Evolutionary conservation across 169 alveolate species (phyloP), one percentile per base, ranked within the genome.

Genomic region (Cystoisospora suis): DNA sequence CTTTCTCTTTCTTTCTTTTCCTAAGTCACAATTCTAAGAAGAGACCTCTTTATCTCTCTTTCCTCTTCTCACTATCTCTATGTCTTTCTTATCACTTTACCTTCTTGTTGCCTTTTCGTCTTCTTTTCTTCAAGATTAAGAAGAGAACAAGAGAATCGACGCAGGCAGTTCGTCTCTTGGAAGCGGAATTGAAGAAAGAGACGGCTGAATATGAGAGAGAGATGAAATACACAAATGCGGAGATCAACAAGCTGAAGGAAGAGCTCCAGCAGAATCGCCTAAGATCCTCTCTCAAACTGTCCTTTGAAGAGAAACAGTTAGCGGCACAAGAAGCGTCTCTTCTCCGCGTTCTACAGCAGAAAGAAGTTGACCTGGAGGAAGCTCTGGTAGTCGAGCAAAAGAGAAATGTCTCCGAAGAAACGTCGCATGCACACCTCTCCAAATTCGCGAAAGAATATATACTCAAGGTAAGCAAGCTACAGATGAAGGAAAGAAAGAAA

Each of bases 111-210:
- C n/a, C n/a, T n/a, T n/a, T n/a, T n/a, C n/a, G n/a, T n/a, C n/a
- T n/a, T 15, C 77, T 15, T n/a, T n/a, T 27, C 45, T 1, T 12
- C 5, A n/a, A 79, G 87, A 45, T 79, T 7, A 49, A 79, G 87
- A 79, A 79, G 40, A 42, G 87, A 9, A 77, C 59, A 17, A 27
- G 87, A 40, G 87, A 77, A 69, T 45, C 69, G 5, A 23, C 69
- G 59, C 87, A 77, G 40, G 87, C 87, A 27, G 87, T 77, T 0
- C 87, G 87, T 3, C 87, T 77, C 23, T 69, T 77, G 49, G 87
- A 77, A 20, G 59, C 70, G 7, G 87, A 77, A 38, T 36, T 77
- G 87, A 77, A 46, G 69, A 77, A 77, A 69, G 87, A 77, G 47
- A 46, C 59, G 1, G 87, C 87, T 4, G 87, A 77, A 44, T 77